Base-by-base conservation (phyloP, 208 protist species). In the Acanthamoeba royreba region DNA sequence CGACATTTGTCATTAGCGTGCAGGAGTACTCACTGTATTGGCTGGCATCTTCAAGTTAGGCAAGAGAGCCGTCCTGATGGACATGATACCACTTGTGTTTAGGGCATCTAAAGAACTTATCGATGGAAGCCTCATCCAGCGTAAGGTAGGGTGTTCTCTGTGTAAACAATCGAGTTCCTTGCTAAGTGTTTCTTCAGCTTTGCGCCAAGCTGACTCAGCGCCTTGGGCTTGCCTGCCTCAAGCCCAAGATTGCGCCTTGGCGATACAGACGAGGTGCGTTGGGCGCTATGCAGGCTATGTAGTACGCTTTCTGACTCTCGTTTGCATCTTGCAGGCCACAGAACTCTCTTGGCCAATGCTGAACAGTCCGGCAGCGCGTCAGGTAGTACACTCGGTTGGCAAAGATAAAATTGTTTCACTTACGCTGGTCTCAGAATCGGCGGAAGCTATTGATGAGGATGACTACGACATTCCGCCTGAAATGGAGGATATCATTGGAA, bases 21-120 rank as follows among this genome's bases (percentile, higher is more conserved):
- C 87, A 25, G 98, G 98, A 72, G 95, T 99, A 38, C 96, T 99
- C 53, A 63, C 96, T 35, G 96, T 98, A 1, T 94, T 99, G 0
- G 97, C 98, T 2, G 95, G 95, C 87, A 98, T 99, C 31, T 96
- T 99, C 94, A 99, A 99, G 96, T 95, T 97, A 55, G 99, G 98
- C 22, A 95, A 98, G 58, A 97, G 98, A 28, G 58, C 95, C 53
- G 98, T 99, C 86, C 95, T 99, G 31, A 72, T 97, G 5, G 69
- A 49, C 38, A n/a, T 49, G 25, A 47, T 53, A 35, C 42, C 93
- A 11, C 63, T 91, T 40, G 93, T 98, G 42, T 94, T 98, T 42
- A 28, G 46, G 63, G 4, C 53, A 61, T 8, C 22, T 45, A 58
- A 63, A 74, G 7, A 38, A n/a, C 42, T 38, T 1, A 9, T 43